Evolutionary conservation across 2,329 filamentous ascomycete genomes (phyloP), one percentile per base, ranked within the genome.

Genomic region (Coleophoma eucalyptorum): DNA sequence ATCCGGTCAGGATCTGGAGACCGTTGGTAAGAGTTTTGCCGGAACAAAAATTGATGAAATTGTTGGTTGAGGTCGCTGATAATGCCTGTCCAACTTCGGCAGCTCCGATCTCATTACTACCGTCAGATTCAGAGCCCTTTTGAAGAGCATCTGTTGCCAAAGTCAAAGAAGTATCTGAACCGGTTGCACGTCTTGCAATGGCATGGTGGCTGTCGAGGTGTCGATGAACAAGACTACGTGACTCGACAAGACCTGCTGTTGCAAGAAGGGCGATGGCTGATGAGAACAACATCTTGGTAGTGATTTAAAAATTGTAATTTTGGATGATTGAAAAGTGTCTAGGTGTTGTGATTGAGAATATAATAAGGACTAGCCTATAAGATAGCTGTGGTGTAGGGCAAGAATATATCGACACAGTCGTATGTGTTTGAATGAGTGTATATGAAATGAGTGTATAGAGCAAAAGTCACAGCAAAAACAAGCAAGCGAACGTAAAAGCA

Each of bases 1-100:
- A 86, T 18, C 83, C 83, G 4, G 58, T 65, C 52, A 70, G 71
- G 47, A 77, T 70, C 64, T 86, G 83, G 26, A 76, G 67, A 60
- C 83, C 83, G 60, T 87, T 82, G 55, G 83, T 86, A 44, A 83
- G 63, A 0, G 70, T 76, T 63, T 64, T 59, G 16, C 64, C 65
- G 15, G 55, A 41, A 43, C 65, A 67, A 43, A 55, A 51, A 50
- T 67, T 66, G 56, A 67, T 67, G 49, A 67, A 67, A 49, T 67
- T 67, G 54, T 64, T 65, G 21, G 54, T 47, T 1, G 64, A 65
- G 5, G 58, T 65, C 13, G 35, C 10, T 0, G 63, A 66, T 42
- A 48, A 40, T 19, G 62, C 56, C 52, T 65, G 63, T 8, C 57
- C 58, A 46, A 45, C 58, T 31, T 56, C 57, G 10, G 53, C 53